A percentile compares a stretch with the other conserved stretches of the same genome.
These are phyloP conservation scores for Tuber brumale DNA, from an alignment of 495 filamentous ascomycete genomes.

Conservation along the genomic window DNA sequence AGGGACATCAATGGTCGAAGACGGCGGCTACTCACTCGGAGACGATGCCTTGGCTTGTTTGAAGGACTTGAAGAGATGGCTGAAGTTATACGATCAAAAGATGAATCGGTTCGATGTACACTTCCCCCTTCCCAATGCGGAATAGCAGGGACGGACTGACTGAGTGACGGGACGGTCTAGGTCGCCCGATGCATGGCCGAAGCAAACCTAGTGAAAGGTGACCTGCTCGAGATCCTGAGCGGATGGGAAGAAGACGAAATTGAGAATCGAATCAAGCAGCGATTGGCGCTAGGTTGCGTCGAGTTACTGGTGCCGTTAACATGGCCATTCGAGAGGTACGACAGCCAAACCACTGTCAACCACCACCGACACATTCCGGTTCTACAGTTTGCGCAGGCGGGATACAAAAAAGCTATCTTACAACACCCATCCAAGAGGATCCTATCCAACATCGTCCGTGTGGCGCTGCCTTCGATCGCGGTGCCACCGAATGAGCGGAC, in stretches of 20 bases:
- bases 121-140: background rate
- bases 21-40: conserved; percentile 77
- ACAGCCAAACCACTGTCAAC: conserved; percentile 76
- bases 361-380: conserved; percentile 86
- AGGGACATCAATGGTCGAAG: conserved; percentile 72
- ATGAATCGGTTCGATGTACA: conserved; percentile 83
- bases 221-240: conserved; percentile 83
- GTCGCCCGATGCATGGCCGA: conserved; percentile 79
- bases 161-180: conserved; percentile 11
- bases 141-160: background rate
- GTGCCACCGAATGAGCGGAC: conserved; percentile 66
- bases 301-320: conserved; percentile 91
- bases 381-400: conserved; percentile 74
- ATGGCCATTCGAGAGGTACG: conserved; percentile 81
- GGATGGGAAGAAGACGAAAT: conserved; percentile 59
- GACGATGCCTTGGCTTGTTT: conserved; percentile 89
- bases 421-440: conserved; percentile 69
- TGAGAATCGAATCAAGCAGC: conserved; percentile 65
- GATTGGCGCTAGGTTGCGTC: conserved; percentile 77
- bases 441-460: conserved; percentile 67
- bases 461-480: conserved; percentile 83
- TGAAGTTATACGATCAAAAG: conserved; percentile 91
- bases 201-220: conserved; percentile 81
- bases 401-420: conserved; percentile 82
- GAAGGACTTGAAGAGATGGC: conserved; percentile 87